Percentiles rank a stretch among this genome's conserved stretches.
These are phyloP conservation scores for Zasmidium cellare DNA, from an alignment of 2,329 filamentous ascomycete genomes.

Conservation along the genomic window DNA sequence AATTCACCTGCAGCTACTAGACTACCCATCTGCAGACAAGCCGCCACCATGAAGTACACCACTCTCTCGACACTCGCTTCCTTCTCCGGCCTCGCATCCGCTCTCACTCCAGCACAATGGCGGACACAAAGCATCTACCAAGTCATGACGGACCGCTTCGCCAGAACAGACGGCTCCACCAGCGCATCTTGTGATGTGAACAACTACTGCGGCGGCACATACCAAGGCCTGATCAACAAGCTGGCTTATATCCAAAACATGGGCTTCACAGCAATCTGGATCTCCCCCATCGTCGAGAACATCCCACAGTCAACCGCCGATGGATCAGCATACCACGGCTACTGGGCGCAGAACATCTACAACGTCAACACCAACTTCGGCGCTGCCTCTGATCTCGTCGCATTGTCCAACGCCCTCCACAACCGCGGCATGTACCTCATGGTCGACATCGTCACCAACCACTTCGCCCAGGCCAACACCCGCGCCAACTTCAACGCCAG, in stretches of 20 bases:
- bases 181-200: constrained; percentile 39
- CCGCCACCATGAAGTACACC: not conserved
- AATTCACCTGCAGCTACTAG: not conserved
- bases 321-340: constrained; percentile 54
- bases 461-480: constrained; percentile 36
- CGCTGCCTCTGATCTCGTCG: constrained; percentile 36
- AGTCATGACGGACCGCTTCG: constrained; percentile 45
- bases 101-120: constrained; percentile 7
- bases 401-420: constrained; percentile 37
- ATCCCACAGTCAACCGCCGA: constrained; percentile 38
- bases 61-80: not conserved
- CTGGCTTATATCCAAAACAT: constrained; percentile 62
- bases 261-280: constrained; percentile 52
- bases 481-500: constrained; percentile 27
- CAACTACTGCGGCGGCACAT: constrained; percentile 63
- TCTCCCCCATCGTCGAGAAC: constrained; percentile 56
- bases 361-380: constrained; percentile 39
- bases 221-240: constrained; percentile 57
- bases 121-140: constrained; percentile 52
- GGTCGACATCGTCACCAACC: constrained; percentile 40
- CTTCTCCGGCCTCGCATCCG: not conserved
- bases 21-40: not conserved
- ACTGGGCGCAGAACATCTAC: constrained; percentile 55
- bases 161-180: constrained; percentile 40
- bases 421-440: constrained; percentile 40